phyloP scores from a whole-genome alignment of 495 filamentous ascomycete genomes.

The Daldinia childiae region DNA sequence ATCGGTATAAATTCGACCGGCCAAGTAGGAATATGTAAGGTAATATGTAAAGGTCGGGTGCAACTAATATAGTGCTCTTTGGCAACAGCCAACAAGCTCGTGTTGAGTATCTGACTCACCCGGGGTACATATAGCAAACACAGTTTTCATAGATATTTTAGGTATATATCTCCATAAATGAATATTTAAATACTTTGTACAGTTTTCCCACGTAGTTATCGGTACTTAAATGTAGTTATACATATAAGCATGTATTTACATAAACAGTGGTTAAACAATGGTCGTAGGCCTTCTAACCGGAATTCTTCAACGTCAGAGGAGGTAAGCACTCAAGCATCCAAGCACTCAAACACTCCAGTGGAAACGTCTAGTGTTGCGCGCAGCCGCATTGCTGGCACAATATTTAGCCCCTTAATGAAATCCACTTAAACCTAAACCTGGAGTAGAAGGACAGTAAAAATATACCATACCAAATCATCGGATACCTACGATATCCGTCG shows the following conservation, averaged over 20 bases:
- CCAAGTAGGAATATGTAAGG: constrained; percentile 1
- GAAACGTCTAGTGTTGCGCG: not conserved
- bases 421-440: not conserved
- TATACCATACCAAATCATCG: not conserved
- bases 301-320: constrained; percentile 1
- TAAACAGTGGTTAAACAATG: not conserved
- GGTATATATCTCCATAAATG: not conserved
- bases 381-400: not conserved
- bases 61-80: not conserved
- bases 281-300: not conserved
- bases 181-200: not conserved
- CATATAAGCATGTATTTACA: not conserved
- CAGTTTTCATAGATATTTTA: not conserved
- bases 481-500: not conserved
- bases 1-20: constrained; percentile 23
- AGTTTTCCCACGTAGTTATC: not conserved
- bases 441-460: not conserved
- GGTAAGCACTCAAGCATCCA: not conserved
- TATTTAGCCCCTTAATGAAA: not conserved
- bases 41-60: no score
- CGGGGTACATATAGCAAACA: not conserved
- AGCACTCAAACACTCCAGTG: not conserved
- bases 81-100: no score
- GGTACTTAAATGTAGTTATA: not conserved
- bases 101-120: not conserved